A percentile compares a stretch with the other conserved stretches of the same genome.
Evolutionary conservation across 2,329 filamentous ascomycete genomes (phyloP).

Genomic region (Rhinocladiella mackenziei): DNA sequence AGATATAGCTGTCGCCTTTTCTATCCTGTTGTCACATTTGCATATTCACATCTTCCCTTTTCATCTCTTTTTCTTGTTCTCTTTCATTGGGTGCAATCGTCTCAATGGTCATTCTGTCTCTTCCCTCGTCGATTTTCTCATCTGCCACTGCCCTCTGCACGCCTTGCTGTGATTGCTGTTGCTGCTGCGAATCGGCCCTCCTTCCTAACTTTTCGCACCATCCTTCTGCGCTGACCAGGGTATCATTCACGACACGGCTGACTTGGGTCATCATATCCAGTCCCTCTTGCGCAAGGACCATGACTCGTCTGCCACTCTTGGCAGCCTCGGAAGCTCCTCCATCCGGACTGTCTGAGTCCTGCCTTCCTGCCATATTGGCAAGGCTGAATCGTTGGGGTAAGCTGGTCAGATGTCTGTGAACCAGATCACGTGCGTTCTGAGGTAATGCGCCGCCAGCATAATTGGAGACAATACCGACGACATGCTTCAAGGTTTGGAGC

Average conservation of each 20-base stretch:
- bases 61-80: neutral
- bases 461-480: slow-evolving; percentile 78
- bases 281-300: slow-evolving; percentile 83
- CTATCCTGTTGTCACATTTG: slow-evolving; percentile 16
- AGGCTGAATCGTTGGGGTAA: slow-evolving; percentile 78
- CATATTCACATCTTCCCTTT: slow-evolving; percentile 12
- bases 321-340: slow-evolving; percentile 46
- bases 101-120: slow-evolving; percentile 6
- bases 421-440: slow-evolving; percentile 78
- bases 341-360: slow-evolving; percentile 43
- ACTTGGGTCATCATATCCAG: slow-evolving; percentile 94
- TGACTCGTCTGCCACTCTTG: slow-evolving; percentile 65
- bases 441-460: slow-evolving; percentile 90
- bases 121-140: slow-evolving; percentile 12
- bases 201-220: slow-evolving; percentile 79
- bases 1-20: no score
- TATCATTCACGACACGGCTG: slow-evolving; percentile 79
- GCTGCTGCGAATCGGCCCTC: slow-evolving; percentile 30
- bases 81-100: neutral
- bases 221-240: slow-evolving; percentile 81
- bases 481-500: slow-evolving; percentile 72
- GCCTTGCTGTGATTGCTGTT: slow-evolving; percentile 8
- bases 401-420: slow-evolving; percentile 77
- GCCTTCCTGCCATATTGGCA: slow-evolving; percentile 54
- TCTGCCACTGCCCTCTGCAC: neutral